Base-by-base conservation (phyloP, 441 rosid species). In the Bruguiera hainesii region DNA sequence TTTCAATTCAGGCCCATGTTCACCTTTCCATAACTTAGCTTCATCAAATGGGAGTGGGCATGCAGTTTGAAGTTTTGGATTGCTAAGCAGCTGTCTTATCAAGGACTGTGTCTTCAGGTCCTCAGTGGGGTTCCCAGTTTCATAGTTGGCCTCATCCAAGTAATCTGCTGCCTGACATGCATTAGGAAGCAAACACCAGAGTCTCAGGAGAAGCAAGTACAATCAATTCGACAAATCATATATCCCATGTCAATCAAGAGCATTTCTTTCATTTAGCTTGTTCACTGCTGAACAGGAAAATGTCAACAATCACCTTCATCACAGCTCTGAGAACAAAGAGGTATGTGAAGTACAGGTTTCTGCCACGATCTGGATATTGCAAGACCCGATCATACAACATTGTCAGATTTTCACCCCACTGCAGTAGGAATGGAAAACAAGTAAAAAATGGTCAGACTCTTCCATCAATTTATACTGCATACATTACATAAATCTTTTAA, bases 31-130 rank as follows among this genome's bases (percentile, higher is more conserved):
- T 62, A 89, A 79, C 80, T 89, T 88, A 39, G 95, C 96, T 78
- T 92, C 98, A 69, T 92, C 93, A 76, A 83, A 92, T 60, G 98
- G 96, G 46, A 89, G 79, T 6, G 98, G 98, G 72, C 98, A 92
- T 51, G 98, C 96, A 65, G 98, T 87, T 77, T 79, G 91, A 55
- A 89, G 83, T 65, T 83, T 81, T 58, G 90, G 80, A 66, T 88
- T 81, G 75, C 84, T 76, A 11, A 92, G 84, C 46, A 92, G 76
- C 78, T 92, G 96, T 65, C 73, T 89, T 82, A 91, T 81, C 75
- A 89, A 73, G 66, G 92, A 89, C 35, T 86, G 87, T 21, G 98
- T 77, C 86, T 80, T 85, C 56, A 89, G 78, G 73, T 92, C 98
- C 75, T 89, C 98, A 2, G 50, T 82, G 61, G 82, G 83, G 67